A percentile compares a stretch with the other conserved stretches of the same genome.
These are phyloP conservation scores for Chiua sp. DNA, from an alignment of 1,284 basidiomycete genomes.

Conservation along the genomic window DNA sequence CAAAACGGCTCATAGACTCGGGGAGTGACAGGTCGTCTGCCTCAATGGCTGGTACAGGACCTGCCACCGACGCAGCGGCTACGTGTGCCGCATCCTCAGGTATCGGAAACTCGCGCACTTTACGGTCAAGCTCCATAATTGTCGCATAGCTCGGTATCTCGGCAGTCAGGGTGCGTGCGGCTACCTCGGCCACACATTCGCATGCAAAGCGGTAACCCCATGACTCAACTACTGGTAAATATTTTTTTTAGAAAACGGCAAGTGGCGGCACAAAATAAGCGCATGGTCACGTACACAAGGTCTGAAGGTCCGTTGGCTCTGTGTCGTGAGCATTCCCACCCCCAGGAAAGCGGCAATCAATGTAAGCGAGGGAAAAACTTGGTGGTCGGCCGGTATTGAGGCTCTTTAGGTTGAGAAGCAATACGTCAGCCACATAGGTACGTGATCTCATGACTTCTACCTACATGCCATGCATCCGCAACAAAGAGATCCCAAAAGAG, in stretches of 20 bases:
- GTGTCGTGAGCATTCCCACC: constrained; percentile 38
- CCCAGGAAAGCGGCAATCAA: constrained; percentile 60
- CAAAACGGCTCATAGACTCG: constrained; percentile 54
- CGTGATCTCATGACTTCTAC: constrained; percentile 13
- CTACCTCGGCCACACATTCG: constrained; percentile 70
- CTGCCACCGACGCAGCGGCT: constrained; percentile 24
- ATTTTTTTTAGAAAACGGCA: not conserved
- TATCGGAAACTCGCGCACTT: constrained; percentile 68
- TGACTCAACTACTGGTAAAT: constrained; percentile 49
- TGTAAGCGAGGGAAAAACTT: constrained; percentile 59
- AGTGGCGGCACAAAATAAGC: not conserved
- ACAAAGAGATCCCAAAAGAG: constrained; percentile 65
- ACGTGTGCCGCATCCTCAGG: constrained; percentile 49
- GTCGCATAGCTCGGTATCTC: constrained; percentile 67
- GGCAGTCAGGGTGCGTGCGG: constrained; percentile 64
- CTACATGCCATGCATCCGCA: constrained; percentile 56
- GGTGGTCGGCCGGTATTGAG: constrained; percentile 68
- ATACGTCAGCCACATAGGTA: constrained; percentile 11
- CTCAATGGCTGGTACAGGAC: constrained; percentile 15
- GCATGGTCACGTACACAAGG: constrained; percentile 29
- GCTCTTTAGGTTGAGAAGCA: constrained; percentile 42
- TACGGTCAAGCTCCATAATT: constrained; percentile 75
- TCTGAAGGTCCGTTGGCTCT: constrained; percentile 26
- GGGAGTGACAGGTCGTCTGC: constrained; percentile 32
- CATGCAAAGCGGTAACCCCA: constrained; percentile 69